Conservation (phyloP, 768 basidiomycete genomes). For the Termitomyces sp. region DNA sequence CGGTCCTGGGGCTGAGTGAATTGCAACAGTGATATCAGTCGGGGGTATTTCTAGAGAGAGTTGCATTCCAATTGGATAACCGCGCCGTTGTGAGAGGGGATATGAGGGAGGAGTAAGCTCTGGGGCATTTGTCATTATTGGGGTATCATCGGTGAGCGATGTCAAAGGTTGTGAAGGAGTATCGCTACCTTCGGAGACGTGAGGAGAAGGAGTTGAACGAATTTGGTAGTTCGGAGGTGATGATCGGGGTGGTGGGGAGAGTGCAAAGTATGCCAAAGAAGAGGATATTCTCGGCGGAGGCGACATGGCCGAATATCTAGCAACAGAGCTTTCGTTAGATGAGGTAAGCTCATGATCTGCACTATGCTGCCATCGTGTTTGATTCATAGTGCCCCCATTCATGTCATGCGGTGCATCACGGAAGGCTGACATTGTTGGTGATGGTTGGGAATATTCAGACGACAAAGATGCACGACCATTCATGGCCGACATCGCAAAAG, state of each 20-base stretch:
- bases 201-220: constrained; percentile 18
- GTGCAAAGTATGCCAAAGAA: constrained; percentile 48
- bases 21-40: constrained; percentile 33
- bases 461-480: constrained; percentile 47
- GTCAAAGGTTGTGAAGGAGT: constrained; percentile 10
- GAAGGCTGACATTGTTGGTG: constrained; percentile 80
- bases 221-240: constrained; percentile 25
- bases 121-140: constrained; percentile 34
- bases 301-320: constrained; percentile 37
- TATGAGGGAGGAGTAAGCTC: constrained; percentile 41
- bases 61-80: constrained; percentile 17
- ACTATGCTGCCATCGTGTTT: constrained; percentile 21
- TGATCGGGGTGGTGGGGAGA: constrained; percentile 52
- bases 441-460: constrained; percentile 66
- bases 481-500: constrained; percentile 45
- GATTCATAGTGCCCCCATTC: constrained; percentile 19
- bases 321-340: constrained; percentile 22
- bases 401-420: constrained; percentile 45
- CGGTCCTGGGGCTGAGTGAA: constrained; percentile 60
- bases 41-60: constrained; percentile 44
- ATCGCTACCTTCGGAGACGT: constrained; percentile 15
- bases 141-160: constrained; percentile 21
- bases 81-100: constrained; percentile 28
- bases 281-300: constrained; percentile 66
- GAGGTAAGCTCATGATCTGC: constrained; percentile 18